Evolutionary conservation across 2,329 filamentous ascomycete genomes (phyloP).

Genomic region (Cordyceps fumosorosea): DNA sequence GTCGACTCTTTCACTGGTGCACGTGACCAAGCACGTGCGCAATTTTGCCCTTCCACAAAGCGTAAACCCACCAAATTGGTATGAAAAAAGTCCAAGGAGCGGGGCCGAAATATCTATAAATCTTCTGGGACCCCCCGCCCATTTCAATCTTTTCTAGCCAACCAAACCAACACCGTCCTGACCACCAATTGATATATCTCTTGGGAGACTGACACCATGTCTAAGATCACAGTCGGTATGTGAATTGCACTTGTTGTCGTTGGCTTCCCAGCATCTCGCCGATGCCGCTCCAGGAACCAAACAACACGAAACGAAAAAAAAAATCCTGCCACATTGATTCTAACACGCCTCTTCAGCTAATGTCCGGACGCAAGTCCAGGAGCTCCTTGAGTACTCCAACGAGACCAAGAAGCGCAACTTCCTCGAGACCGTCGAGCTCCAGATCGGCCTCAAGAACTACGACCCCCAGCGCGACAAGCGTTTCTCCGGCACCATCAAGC

Average conservation of each 20-base stretch:
- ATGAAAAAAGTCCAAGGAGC: conserved; percentile 15
- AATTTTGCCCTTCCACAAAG: conserved; percentile 27
- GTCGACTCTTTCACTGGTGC: conserved; percentile 12
- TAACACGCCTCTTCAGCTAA: conserved; percentile 50
- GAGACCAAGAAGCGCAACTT: conserved; percentile 98
- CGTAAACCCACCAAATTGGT: conserved; percentile 13
- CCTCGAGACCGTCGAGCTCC: conserved; percentile 85
- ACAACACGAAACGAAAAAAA: not conserved
- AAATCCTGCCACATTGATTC: conserved; percentile 25
- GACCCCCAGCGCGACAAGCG: conserved; percentile 99
- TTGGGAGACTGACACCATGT: conserved; percentile 86
- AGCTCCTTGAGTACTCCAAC: conserved; percentile 90
- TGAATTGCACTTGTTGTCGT: not conserved
- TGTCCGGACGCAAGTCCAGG: conserved; percentile 90
- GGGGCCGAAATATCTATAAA: conserved; percentile 19
- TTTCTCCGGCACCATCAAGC: conserved; percentile 99
- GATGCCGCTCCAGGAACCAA: not conserved
- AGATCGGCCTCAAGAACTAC: conserved; percentile 98
- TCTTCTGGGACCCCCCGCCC: conserved; percentile 15
- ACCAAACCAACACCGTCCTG: conserved; percentile 26
- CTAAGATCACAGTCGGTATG: conserved; percentile 74
- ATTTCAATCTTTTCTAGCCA: conserved; percentile 17
- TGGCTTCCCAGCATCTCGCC: not conserved
- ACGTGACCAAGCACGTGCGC: conserved; percentile 29
- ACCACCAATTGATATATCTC: conserved; percentile 71